Evolutionary conservation across 805 yeast species (phyloP).

Genomic region (Barnettozyma siamensis): DNA sequence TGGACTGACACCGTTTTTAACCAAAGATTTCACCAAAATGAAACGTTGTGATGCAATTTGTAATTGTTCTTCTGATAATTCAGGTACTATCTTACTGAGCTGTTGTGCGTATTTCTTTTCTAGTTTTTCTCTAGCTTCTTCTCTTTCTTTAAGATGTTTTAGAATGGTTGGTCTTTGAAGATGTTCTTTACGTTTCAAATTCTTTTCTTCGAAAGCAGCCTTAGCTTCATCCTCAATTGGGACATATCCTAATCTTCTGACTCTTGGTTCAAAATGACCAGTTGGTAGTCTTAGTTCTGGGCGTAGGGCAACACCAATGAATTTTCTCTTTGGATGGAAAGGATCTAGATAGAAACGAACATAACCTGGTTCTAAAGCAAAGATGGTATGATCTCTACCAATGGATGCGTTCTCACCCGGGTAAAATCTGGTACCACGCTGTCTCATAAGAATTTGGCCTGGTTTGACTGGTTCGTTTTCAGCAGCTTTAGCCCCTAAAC

Average conservation of each 20-base stretch:
- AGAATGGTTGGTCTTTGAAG: constrained; percentile 49
- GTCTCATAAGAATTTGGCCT: constrained; percentile 88
- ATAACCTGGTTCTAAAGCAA: constrained; percentile 87
- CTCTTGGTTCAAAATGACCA: constrained; percentile 85
- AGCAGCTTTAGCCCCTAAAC: constrained; percentile 84
- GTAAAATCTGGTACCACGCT: constrained; percentile 89
- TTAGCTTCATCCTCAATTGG: constrained; percentile 43
- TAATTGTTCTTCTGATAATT: constrained; percentile 28
- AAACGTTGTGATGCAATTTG: constrained; percentile 47
- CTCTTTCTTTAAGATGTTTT: constrained; percentile 35
- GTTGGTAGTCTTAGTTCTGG: constrained; percentile 67
- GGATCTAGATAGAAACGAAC: constrained; percentile 92
- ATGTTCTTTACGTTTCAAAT: constrained; percentile 63
- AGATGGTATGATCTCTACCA: constrained; percentile 91
- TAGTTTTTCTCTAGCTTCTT: constrained; percentile 30
- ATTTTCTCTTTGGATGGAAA: constrained; percentile 88
- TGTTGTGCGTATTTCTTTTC: constrained; percentile 27
- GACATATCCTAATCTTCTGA: constrained; percentile 75
- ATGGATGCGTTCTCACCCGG: constrained; percentile 91
- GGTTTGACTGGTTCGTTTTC: constrained; percentile 70
- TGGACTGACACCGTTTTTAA: constrained; percentile 52
- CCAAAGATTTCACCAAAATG: constrained; percentile 43
- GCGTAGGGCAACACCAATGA: constrained; percentile 79
- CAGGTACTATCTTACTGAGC: constrained; percentile 23
- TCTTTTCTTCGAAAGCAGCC: constrained; percentile 54